Evolutionary conservation across 345 rosid species (phyloP).

Genomic region (Mallotus nudiflorus): DNA sequence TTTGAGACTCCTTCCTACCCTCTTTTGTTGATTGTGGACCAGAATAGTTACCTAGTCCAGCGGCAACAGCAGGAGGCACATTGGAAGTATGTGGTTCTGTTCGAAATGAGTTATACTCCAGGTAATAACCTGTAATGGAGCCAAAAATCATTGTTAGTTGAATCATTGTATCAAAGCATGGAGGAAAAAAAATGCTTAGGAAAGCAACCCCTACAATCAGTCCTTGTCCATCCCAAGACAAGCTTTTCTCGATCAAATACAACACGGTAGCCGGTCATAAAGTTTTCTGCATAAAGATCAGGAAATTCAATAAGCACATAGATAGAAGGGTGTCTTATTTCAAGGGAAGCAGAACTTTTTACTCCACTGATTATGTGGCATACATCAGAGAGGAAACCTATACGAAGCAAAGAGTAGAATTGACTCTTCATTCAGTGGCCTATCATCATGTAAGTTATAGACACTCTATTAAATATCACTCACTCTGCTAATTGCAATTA

Average conservation of each 20-base stretch:
- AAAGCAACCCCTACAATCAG: conserved; percentile 53
- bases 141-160: not conserved
- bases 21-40: conserved; percentile 36
- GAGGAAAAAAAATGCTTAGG: not conserved
- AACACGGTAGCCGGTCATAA: conserved; percentile 82
- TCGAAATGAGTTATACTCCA: conserved; percentile 33
- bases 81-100: conserved; percentile 40
- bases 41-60: conserved; percentile 44
- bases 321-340: too few species aligned
- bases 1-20: conserved; percentile 29
- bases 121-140: conserved; percentile 61
- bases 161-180: not conserved
- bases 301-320: not conserved
- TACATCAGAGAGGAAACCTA: too few species aligned
- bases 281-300: conserved; percentile 56
- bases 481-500: too few species aligned
- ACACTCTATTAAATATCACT: too few species aligned
- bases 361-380: too few species aligned
- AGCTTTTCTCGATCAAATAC: conserved; percentile 77
- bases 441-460: too few species aligned
- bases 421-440: too few species aligned
- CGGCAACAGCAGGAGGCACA: conserved; percentile 67
- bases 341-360: too few species aligned
- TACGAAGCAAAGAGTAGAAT: too few species aligned
- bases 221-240: conserved; percentile 77